These are phyloP conservation scores for Coemansia sp. DNA, from an alignment of 192 early-diverging fungal species.

Conservation along the genomic window DNA sequence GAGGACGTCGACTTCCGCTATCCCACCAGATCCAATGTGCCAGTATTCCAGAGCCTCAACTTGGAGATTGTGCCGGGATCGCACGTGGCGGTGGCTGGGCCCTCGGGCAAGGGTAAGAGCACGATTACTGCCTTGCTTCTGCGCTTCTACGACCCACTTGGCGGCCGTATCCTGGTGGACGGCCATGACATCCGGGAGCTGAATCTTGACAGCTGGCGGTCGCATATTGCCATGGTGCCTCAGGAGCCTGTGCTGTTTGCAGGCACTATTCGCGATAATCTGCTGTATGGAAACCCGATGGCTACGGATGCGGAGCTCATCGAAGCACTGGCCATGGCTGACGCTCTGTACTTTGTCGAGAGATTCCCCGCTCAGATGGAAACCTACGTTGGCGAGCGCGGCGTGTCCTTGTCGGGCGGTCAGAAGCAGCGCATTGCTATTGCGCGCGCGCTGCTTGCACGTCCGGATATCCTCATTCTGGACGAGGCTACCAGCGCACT, in stretches of 20 bases:
- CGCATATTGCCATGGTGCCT: slow-evolving; percentile 63
- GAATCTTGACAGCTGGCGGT: slow-evolving; percentile 59
- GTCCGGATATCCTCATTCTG: slow-evolving; percentile 69
- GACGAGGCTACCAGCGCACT: slow-evolving; percentile 80
- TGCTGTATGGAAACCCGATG: slow-evolving; percentile 59
- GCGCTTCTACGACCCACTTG: slow-evolving; percentile 70
- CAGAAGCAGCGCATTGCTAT: slow-evolving; percentile 69
- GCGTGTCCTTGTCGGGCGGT: slow-evolving; percentile 60
- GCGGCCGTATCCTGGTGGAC: slow-evolving; percentile 60
- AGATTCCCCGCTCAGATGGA: slow-evolving; percentile 74
- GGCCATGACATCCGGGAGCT: slow-evolving; percentile 58
- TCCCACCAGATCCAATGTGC: slow-evolving; percentile 59
- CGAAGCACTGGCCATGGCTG: slow-evolving; percentile 44
- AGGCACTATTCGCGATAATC: slow-evolving; percentile 67
- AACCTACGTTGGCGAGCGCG: slow-evolving; percentile 89
- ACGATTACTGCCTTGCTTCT: slow-evolving; percentile 62
- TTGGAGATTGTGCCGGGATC: slow-evolving; percentile 58
- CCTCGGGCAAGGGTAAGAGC: slow-evolving; percentile 67
- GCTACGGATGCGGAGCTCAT: slow-evolving; percentile 72
- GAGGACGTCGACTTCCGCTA: slow-evolving; percentile 64
- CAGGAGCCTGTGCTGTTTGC: slow-evolving; percentile 77
- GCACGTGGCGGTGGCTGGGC: slow-evolving; percentile 54
- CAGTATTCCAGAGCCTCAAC: slow-evolving; percentile 57
- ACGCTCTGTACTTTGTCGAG: slow-evolving; percentile 64
- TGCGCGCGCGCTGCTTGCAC: slow-evolving; percentile 76